These are phyloP conservation scores for Ogataea degrootiae DNA, from an alignment of 805 yeast species.

Conservation along the genomic window DNA sequence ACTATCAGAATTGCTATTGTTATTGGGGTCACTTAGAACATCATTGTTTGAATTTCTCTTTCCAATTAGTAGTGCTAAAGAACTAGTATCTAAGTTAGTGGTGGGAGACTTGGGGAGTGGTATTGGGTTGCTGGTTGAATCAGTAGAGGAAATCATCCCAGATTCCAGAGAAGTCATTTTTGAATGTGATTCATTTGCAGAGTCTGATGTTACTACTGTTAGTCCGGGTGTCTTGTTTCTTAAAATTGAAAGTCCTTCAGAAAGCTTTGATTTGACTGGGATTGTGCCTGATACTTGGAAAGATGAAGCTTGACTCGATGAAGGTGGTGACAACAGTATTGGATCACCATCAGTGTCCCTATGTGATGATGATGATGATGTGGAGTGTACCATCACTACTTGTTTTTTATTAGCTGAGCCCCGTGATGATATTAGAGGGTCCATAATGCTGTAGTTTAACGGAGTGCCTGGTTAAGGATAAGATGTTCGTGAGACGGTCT, in stretches of 20 bases:
- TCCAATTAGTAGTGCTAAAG: background rate
- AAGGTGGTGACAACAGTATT: background rate
- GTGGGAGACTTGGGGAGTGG: background rate
- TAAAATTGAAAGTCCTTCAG: slow-evolving; percentile 9
- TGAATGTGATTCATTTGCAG: background rate
- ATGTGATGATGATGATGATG: background rate
- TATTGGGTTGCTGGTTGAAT: background rate
- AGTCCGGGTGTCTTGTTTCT: slow-evolving; percentile 6
- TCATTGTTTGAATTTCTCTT: slow-evolving; percentile 10
- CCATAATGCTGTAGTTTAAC: background rate
- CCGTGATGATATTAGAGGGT: background rate
- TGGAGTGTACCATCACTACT: background rate
- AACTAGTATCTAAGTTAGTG: background rate
- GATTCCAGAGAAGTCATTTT: background rate
- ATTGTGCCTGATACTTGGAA: background rate
- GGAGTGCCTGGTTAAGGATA: no score
- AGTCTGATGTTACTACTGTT: background rate
- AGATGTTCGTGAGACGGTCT: no score
- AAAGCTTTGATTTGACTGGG: slow-evolving; percentile 10
- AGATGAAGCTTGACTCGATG: background rate
- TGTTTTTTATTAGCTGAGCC: background rate
- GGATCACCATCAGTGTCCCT: background rate
- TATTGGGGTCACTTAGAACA: slow-evolving; percentile 6
- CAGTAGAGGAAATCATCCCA: background rate
- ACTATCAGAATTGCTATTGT: slow-evolving; percentile 1